These are phyloP conservation scores for Fonsecaea pedrosoi DNA, from an alignment of 2,329 filamentous ascomycete species.

Conservation along the genomic window DNA sequence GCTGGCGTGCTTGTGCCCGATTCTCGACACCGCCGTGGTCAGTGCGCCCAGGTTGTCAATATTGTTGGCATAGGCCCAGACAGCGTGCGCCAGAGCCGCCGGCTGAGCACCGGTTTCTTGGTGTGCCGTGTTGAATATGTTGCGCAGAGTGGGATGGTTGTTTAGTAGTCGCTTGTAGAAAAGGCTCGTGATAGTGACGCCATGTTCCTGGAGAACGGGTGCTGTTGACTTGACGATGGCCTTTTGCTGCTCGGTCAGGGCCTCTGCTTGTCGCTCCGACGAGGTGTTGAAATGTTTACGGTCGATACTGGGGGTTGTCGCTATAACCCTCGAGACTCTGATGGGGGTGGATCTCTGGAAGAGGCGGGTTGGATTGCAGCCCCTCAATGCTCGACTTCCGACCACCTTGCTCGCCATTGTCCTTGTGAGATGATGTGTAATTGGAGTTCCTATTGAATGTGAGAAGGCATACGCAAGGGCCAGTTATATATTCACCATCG, in stretches of 20 bases:
- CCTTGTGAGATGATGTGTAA: background rate
- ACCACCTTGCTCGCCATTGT: background rate
- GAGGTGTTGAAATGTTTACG: background rate
- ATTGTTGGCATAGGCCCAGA: constrained; percentile 74
- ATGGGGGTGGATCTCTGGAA: background rate
- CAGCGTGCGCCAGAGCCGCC: constrained; percentile 70
- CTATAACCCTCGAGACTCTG: background rate
- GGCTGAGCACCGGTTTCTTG: constrained; percentile 73
- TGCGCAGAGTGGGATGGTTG: constrained; percentile 70
- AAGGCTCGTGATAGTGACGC: constrained; percentile 69
- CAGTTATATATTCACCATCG: background rate
- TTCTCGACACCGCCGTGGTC: constrained; percentile 65
- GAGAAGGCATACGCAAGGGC: too few species aligned
- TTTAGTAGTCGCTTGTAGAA: constrained; percentile 75
- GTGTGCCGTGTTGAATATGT: constrained; percentile 74
- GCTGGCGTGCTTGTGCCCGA: constrained; percentile 77
- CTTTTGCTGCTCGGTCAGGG: constrained; percentile 56
- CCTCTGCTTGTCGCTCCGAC: background rate
- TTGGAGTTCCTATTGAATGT: background rate
- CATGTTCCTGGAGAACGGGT: constrained; percentile 71
- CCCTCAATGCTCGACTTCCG: background rate
- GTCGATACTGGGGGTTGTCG: background rate
- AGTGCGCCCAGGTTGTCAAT: constrained; percentile 72
- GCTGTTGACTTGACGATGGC: constrained; percentile 73
- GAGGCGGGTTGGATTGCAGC: background rate